Evolutionary conservation across 139 green algal genomes (phyloP), one percentile per base, ranked within the genome.

Genomic region (Haematococcus sp.): DNA sequence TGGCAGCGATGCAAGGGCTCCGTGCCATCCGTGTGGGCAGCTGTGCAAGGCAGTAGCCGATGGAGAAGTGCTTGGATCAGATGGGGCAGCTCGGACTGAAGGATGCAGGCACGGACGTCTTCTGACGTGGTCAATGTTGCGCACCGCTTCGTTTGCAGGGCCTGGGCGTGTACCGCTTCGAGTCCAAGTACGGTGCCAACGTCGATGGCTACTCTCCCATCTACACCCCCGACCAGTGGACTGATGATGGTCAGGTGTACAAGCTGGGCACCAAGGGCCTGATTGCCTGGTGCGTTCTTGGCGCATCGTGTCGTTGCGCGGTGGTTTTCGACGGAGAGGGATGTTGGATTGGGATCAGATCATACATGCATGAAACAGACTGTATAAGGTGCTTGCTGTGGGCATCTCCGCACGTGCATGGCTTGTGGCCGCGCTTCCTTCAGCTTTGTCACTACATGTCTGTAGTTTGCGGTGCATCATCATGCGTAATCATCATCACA

Each of bases 141-240:
- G 43, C 31, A n/a, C n/a, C n/a, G n/a, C n/a, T n/a, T n/a, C n/a
- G 17, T 23, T 30, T 55, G 40, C 76, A 95, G 93, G 91, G 93
- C 75, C 89, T 86, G 44, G 93, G 93, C 46, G 93, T 98, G 46
- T 98, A 95, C 92, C 78, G 77, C 49, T 98, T 93, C 73, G 78
- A 81, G 1, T 77, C 91, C 79, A 98, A 98, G 93, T 98, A 98
- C 46, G 93, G 93, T 49, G 93, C 89, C 65, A 98, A 98, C 83
- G 93, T 98, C 20, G 93, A 98, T 68, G 93, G 93, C 72, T 98
- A 98, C 93, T 95, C 88, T 31, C 93, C 93, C 35, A 98, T 98
- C 88, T 98, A 96, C 88, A 97, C 93, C 66, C 93, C 93, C n/a
- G 93, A 98, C 84, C 87, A 85, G 65, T 98, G 93, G 93, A 89